phyloP scores from a whole-genome alignment of 129 eudicot genomes.

The Saussurea involucrata region DNA sequence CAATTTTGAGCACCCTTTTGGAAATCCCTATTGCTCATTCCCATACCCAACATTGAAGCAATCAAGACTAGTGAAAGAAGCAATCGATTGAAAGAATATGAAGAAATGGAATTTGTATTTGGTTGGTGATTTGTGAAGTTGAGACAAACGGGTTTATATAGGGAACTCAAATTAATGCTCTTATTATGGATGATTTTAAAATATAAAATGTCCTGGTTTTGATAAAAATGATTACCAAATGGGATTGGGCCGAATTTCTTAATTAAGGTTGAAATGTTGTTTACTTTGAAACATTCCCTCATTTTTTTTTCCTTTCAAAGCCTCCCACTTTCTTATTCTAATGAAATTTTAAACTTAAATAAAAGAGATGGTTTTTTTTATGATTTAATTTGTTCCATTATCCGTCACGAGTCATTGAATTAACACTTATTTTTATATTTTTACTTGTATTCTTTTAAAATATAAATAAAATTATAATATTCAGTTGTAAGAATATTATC shows the following conservation, averaged over 20 bases:
- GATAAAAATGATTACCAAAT: not conserved
- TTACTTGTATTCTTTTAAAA: no score
- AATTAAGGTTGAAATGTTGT: not conserved
- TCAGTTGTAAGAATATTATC: no score
- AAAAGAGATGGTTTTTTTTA: not conserved
- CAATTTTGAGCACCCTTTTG: not conserved
- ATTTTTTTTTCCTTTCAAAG: not conserved
- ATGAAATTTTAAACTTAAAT: not conserved
- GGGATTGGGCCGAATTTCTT: not conserved
- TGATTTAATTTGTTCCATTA: not conserved
- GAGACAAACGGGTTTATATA: slow-evolving; percentile 5
- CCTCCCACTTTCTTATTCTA: not conserved
- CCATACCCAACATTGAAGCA: not conserved
- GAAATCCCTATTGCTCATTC: not conserved
- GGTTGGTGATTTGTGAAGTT: slow-evolving; percentile 15
- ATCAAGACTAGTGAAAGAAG: not conserved
- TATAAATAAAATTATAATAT: no score
- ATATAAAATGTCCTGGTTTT: no score
- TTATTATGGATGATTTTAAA: no score
- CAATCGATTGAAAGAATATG: not conserved
- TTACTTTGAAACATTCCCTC: not conserved
- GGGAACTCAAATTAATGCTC: not conserved
- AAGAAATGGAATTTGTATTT: not conserved
- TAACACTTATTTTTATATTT: no score
- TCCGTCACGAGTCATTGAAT: no score